phyloP scores from a whole-genome alignment of 805 yeast species.

The Schizosaccharomyces octosporus region DNA sequence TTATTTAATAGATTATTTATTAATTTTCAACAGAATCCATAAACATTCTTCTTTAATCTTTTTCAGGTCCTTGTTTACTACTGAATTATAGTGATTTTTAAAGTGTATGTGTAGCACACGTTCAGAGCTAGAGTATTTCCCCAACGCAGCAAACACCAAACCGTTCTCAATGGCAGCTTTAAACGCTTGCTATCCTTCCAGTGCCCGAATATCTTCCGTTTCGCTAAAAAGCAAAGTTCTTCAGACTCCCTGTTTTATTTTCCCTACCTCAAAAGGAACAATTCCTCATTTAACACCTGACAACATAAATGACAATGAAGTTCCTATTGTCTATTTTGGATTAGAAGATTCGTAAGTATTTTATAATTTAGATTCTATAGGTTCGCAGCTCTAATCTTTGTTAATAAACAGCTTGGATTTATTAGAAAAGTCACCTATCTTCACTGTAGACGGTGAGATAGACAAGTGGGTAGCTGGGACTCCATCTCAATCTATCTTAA shows the following conservation, averaged over 20 bases:
- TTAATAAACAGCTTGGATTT: not conserved
- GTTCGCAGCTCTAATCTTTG: not conserved
- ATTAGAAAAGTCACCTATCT: not conserved
- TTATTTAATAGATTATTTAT: too few relatives aligned
- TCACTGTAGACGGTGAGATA: not conserved
- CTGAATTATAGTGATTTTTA: too few relatives aligned
- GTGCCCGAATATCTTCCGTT: not conserved
- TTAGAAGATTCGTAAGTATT: conserved; percentile 15
- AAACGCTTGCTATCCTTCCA: not conserved
- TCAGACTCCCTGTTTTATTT: conserved; percentile 9
- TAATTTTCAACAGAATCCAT: too few relatives aligned
- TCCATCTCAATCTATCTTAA: conserved; percentile 7
- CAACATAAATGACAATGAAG: conserved; percentile 9
- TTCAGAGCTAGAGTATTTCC: too few relatives aligned
- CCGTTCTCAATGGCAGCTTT: not conserved
- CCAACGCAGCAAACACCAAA: too few relatives aligned
- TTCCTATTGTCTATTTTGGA: conserved; percentile 12
- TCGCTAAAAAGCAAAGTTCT: not conserved
- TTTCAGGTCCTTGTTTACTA: too few relatives aligned
- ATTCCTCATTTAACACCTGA: conserved; percentile 22
- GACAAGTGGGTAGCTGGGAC: not conserved
- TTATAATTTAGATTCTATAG: not conserved
- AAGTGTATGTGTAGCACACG: too few relatives aligned
- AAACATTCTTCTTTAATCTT: too few relatives aligned
- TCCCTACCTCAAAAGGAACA: conserved; percentile 18